These are phyloP conservation scores for Amorphotheca resinae DNA, from an alignment of 495 filamentous ascomycete genomes.

Conservation along the genomic window DNA sequence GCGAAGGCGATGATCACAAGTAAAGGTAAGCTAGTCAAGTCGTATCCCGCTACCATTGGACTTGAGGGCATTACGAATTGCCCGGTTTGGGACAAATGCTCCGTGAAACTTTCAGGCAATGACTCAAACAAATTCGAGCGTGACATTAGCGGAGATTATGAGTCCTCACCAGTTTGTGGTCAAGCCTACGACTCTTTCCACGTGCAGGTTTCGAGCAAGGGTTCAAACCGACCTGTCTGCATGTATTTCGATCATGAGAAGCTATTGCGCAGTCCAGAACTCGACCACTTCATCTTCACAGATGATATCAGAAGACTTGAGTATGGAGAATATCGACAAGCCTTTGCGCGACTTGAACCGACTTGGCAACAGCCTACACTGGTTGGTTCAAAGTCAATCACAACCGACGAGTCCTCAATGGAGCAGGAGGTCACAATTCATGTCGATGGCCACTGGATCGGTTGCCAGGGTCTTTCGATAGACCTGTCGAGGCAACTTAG, in stretches of 20 bases:
- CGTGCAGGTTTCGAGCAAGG: conserved; percentile 21
- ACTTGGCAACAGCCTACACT: background rate
- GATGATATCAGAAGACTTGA: conserved; percentile 36
- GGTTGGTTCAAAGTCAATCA: background rate
- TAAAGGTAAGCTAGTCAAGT: conserved; percentile 25
- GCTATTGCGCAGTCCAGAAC: conserved; percentile 24
- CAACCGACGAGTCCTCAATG: background rate
- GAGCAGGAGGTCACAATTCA: background rate
- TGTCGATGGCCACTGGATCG: conserved; percentile 1
- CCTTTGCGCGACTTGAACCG: background rate
- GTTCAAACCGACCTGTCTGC: conserved; percentile 28
- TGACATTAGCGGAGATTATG: conserved; percentile 44
- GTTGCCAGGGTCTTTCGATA: background rate
- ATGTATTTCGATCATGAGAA: conserved; percentile 53
- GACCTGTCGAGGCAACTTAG: no score
- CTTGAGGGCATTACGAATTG: conserved; percentile 16
- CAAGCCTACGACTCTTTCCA: conserved; percentile 50
- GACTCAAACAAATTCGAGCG: conserved; percentile 24
- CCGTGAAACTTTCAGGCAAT: background rate
- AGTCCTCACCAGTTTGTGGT: conserved; percentile 49
- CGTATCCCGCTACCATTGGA: conserved; percentile 18
- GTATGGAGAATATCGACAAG: conserved; percentile 16
- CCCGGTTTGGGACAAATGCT: background rate
- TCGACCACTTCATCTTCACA: conserved; percentile 58
- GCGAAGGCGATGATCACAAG: conserved; percentile 22